These are phyloP conservation scores for Xylaria sp. DNA, from an alignment of 2,329 filamentous ascomycete species.

Conservation along the genomic window DNA sequence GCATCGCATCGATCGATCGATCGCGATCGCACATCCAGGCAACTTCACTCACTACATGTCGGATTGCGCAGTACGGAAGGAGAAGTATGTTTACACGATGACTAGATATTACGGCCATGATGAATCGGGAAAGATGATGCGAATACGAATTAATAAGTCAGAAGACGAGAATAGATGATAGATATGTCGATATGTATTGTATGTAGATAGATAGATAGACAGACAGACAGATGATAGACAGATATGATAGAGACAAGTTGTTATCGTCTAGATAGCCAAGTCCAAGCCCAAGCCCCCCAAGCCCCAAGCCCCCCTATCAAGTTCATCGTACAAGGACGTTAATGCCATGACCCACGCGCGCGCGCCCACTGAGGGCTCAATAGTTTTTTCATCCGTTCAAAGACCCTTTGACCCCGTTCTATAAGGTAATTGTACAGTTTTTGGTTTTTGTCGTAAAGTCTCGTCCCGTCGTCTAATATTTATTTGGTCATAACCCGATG, in stretches of 20 bases:
- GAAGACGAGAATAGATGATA: no score
- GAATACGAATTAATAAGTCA: no score
- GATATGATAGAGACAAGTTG: not conserved
- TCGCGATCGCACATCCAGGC: not conserved
- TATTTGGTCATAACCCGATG: conserved; percentile 8
- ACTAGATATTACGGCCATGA: no score
- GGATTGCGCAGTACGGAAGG: no score
- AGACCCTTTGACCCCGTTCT: conserved; percentile 6
- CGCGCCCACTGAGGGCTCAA: not conserved
- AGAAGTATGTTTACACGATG: no score
- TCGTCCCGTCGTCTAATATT: conserved; percentile 19
- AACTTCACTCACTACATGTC: no score
- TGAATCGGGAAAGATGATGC: no score
- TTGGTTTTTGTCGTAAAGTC: conserved; percentile 1
- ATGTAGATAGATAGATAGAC: not conserved
- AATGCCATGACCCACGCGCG: not conserved
- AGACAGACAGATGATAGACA: not conserved
- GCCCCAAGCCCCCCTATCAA: not conserved
- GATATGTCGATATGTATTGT: not conserved
- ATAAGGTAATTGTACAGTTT: conserved; percentile 15
- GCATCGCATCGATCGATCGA: not conserved
- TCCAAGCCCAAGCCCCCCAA: not conserved
- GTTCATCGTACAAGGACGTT: not conserved
- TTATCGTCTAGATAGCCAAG: not conserved
- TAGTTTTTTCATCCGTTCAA: no score